Percentiles rank a stretch among this genome's conserved stretches.
phyloP scores from a whole-genome alignment of 495 filamentous ascomycete genomes.

The Podospora appendiculata region DNA sequence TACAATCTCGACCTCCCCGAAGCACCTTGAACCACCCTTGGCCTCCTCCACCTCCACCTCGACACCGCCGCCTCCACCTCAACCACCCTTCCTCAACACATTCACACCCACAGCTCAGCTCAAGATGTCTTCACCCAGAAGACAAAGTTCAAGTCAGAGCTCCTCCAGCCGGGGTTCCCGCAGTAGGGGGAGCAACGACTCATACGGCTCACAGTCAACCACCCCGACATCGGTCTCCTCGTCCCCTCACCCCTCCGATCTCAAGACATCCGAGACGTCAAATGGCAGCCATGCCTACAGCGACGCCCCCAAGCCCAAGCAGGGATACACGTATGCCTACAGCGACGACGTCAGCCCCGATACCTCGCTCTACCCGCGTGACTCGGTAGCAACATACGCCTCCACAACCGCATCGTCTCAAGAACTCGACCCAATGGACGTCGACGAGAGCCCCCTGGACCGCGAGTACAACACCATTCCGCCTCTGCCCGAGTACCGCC shows the following conservation, averaged over 20 bases:
- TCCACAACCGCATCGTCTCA: slow-evolving; percentile 62
- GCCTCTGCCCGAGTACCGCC: slow-evolving; percentile 50
- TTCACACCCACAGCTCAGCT: background rate
- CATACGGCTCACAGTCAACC: slow-evolving; percentile 60
- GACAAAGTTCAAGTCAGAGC: slow-evolving; percentile 31
- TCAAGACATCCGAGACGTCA: slow-evolving; percentile 30
- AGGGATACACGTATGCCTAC: slow-evolving; percentile 21
- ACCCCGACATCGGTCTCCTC: slow-evolving; percentile 54
- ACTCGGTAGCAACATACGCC: slow-evolving; percentile 72
- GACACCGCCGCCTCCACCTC: too few relatives aligned
- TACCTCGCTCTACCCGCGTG: slow-evolving; percentile 45
- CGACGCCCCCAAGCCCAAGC: slow-evolving; percentile 25
- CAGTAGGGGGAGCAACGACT: slow-evolving; percentile 48
- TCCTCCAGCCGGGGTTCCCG: slow-evolving; percentile 52
- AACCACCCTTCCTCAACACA: background rate
- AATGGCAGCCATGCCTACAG: slow-evolving; percentile 10
- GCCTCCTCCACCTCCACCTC: too few relatives aligned
- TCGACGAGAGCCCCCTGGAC: slow-evolving; percentile 38
- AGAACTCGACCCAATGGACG: slow-evolving; percentile 52
- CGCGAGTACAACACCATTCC: slow-evolving; percentile 33
- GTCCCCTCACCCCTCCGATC: slow-evolving; percentile 43
- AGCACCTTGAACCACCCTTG: too few relatives aligned
- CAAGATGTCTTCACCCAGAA: slow-evolving; percentile 21
- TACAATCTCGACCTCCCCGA: too few relatives aligned
- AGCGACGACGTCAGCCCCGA: slow-evolving; percentile 39